Percentiles rank a stretch among this genome's conserved stretches.
Evolutionary conservation across 2,329 filamentous ascomycete species (phyloP).

Genomic region (Neoscytalidium dimidiatum): DNA sequence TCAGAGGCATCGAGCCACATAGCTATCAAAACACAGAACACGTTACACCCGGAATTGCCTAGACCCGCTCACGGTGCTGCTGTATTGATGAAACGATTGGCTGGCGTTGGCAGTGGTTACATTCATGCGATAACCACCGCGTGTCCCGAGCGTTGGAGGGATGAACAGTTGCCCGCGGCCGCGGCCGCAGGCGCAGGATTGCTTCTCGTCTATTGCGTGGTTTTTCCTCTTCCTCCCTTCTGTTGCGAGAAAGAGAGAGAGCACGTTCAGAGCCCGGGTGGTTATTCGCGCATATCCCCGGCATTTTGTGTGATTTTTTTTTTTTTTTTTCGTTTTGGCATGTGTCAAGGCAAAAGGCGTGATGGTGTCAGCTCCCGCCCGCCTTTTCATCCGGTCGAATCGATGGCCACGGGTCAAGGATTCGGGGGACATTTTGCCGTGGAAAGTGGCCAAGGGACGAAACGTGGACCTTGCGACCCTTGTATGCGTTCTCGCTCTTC

Average conservation of each 20-base stretch:
- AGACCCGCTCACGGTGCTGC: not conserved
- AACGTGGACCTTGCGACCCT: not conserved
- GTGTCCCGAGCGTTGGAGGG: not conserved
- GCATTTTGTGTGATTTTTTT: not conserved
- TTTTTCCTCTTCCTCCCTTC: too few relatives aligned
- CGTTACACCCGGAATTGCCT: not conserved
- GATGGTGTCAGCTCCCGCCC: too few relatives aligned
- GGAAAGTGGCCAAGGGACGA: not conserved
- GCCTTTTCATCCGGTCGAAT: too few relatives aligned
- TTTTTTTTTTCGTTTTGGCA: not conserved
- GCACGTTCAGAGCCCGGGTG: too few relatives aligned
- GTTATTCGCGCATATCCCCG: too few relatives aligned
- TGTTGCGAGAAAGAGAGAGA: too few relatives aligned
- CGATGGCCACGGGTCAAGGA: too few relatives aligned
- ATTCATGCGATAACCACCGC: not conserved
- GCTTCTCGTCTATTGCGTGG: too few relatives aligned
- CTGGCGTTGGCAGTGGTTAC: not conserved
- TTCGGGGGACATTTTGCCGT: not conserved
- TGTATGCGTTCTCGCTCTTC: not conserved
- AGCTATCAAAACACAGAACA: not conserved
- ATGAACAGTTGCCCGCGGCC: not conserved
- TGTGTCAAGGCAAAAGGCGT: not conserved
- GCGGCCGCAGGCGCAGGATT: too few relatives aligned
- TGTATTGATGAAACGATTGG: not conserved
- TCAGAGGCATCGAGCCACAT: not conserved